Base-by-base conservation (phyloP, 2,329 filamentous ascomycete genomes). In the Neofusicoccum ribis region DNA sequence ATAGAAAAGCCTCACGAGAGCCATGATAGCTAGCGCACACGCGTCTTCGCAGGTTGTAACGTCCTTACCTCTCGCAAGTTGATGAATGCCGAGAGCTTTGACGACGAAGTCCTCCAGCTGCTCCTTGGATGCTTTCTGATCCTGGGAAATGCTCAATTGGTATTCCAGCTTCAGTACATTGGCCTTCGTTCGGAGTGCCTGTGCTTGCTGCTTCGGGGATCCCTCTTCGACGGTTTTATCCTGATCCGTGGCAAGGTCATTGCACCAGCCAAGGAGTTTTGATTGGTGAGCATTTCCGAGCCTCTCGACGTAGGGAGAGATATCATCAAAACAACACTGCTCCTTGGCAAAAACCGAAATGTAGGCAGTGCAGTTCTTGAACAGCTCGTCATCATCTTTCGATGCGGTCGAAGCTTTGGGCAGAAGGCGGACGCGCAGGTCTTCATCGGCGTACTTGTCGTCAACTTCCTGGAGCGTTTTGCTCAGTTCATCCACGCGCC, bases 101-200 rank as follows among this genome's bases (percentile, higher is more conserved):
- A 39, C 27, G 12, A 58, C 49, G 6, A 62, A 62, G 6, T 43
- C 50, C 52, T 66, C 58, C 23, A 66, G 49, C 5, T 36, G 43
- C 12, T 58, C 43, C n/a, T 63, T 62, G 23, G 58, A 43, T 34
- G 58, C 58, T 5, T 43, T 51, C 11, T 63, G 36, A 7, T 20
- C 15, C 17, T 49, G 49, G 20, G 64, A 66, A 15, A 66, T 41
- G 14, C 23, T 6, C 8, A 66, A 47, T 5, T 63, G 50, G 37
- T 63, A 66, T 15, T 66, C 44, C 23, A 62, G 31, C n/a, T 66
- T 66, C 23, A 54, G 37, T 5, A 37, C 20, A 49, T 62, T 66
- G 7, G 52, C 59, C 14, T 63, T 50, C 9, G 58, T 44, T 27
- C 54, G 64, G 17, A 66, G 50, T 5, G 44, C 36, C 27, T 52